Evolutionary conservation across 192 early-diverging fungal genomes (phyloP).

Genomic region (Chytriomyces confervae): DNA sequence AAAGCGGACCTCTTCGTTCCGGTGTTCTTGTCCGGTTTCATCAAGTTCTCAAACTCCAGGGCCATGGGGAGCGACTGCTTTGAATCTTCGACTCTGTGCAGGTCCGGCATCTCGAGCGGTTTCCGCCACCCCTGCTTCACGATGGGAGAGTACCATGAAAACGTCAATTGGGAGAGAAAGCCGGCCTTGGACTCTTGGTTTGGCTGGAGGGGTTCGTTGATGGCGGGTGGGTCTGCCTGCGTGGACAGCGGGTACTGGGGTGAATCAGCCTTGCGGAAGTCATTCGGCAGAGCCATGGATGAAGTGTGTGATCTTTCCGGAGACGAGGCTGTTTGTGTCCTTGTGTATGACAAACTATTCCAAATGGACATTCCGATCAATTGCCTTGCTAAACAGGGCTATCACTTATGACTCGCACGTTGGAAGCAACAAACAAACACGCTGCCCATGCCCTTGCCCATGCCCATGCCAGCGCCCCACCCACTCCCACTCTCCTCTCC

Average conservation of each 20-base stretch:
- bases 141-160: conserved; percentile 57
- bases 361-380: no score
- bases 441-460: no score
- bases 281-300: no score
- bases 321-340: no score
- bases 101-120: conserved; percentile 55
- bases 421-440: no score
- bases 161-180: conserved; percentile 7
- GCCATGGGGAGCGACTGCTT: conserved; percentile 29
- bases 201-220: conserved; percentile 8
- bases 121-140: conserved; percentile 59
- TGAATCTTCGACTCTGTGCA: conserved; percentile 37
- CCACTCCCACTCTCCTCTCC: no score
- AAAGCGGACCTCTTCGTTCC: conserved; percentile 5
- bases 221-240: background rate
- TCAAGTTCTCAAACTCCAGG: conserved; percentile 19
- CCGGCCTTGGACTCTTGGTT: conserved; percentile 4
- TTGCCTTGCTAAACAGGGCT: no score
- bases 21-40: background rate
- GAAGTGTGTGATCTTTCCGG: no score
- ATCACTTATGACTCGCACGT: no score
- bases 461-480: no score
- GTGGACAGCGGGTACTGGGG: background rate
- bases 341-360: no score
- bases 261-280: no score